Percentiles rank a stretch among this genome's conserved stretches.
Conservation (phyloP, 2,329 filamentous ascomycete species). For the Pseudogymnoascus sp. region DNA sequence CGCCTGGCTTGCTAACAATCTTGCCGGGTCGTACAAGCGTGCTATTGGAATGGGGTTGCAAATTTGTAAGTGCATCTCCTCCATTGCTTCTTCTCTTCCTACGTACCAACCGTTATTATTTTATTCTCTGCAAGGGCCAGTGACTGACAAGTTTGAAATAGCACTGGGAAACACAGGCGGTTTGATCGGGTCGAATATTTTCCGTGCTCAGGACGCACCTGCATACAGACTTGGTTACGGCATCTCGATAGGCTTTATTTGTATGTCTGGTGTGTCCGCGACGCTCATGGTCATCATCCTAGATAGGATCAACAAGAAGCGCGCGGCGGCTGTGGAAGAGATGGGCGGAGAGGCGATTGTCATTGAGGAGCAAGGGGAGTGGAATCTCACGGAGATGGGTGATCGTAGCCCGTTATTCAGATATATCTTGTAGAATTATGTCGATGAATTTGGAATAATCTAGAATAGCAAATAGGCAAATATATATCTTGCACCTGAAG, state of each 20-base stretch:
- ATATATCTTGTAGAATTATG: constrained; percentile 11
- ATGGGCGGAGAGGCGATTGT: background rate
- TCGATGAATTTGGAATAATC: background rate
- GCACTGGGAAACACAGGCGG: constrained; percentile 26
- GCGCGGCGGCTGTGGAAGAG: constrained; percentile 29
- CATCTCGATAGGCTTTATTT: constrained; percentile 29
- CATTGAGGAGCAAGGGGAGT: background rate
- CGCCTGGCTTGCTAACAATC: constrained; percentile 53
- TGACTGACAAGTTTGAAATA: background rate
- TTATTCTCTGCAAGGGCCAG: background rate
- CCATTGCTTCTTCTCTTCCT: background rate
- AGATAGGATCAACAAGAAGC: constrained; percentile 39
- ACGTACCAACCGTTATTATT: background rate
- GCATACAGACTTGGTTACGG: constrained; percentile 18
- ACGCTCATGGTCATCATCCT: constrained; percentile 37
- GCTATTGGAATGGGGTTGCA: constrained; percentile 58
- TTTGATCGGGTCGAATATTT: constrained; percentile 19
- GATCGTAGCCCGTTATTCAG: constrained; percentile 18
- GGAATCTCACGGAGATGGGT: constrained; percentile 15
- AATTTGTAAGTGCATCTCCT: constrained; percentile 32
- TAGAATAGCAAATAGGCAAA: background rate
- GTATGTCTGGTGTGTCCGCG: constrained; percentile 32
- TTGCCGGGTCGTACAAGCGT: constrained; percentile 49
- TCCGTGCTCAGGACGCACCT: constrained; percentile 11
- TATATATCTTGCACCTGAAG: too few species aligned